Percentiles rank a stretch among this genome's conserved stretches.
Evolutionary conservation across 2,329 filamentous ascomycete species (phyloP).

Genomic region (Xylariaceae sp.): DNA sequence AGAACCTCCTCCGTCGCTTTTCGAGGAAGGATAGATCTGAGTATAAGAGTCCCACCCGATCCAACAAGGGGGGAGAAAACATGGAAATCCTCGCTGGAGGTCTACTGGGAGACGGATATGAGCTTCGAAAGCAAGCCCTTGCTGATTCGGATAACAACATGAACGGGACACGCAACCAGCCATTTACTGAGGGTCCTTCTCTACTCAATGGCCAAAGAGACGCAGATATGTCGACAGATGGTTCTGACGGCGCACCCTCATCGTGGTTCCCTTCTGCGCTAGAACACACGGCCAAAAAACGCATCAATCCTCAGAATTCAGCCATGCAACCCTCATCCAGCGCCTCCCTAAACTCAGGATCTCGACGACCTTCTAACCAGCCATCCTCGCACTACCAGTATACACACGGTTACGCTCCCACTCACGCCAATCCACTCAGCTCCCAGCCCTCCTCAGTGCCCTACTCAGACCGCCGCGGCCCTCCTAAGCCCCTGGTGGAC

Average conservation of each 20-base stretch:
- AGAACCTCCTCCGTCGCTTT: slow-evolving; percentile 15
- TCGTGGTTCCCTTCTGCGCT: slow-evolving; percentile 38
- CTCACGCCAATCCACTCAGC: slow-evolving; percentile 19
- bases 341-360: slow-evolving; percentile 5
- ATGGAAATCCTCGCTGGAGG: slow-evolving; percentile 47
- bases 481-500: slow-evolving; percentile 29
- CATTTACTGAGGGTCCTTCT: slow-evolving; percentile 54
- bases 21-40: slow-evolving; percentile 24
- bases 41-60: slow-evolving; percentile 26
- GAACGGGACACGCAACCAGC: slow-evolving; percentile 26
- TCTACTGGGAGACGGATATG: slow-evolving; percentile 46
- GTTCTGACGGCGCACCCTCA: slow-evolving; percentile 24
- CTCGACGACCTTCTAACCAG: slow-evolving; percentile 10
- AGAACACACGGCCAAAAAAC: slow-evolving; percentile 30
- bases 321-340: slow-evolving; percentile 22
- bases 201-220: slow-evolving; percentile 44
- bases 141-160: slow-evolving; percentile 26
- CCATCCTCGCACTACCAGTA: slow-evolving; percentile 8
- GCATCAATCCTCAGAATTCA: slow-evolving; percentile 13
- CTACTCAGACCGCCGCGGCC: slow-evolving; percentile 25
- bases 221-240: slow-evolving; percentile 26
- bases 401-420: slow-evolving; percentile 1
- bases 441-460: slow-evolving; percentile 21
- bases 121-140: slow-evolving; percentile 41
- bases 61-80: slow-evolving; percentile 24